Conservation (phyloP, 139 green algal species). For the Pseudopediastrum boryanum region DNA sequence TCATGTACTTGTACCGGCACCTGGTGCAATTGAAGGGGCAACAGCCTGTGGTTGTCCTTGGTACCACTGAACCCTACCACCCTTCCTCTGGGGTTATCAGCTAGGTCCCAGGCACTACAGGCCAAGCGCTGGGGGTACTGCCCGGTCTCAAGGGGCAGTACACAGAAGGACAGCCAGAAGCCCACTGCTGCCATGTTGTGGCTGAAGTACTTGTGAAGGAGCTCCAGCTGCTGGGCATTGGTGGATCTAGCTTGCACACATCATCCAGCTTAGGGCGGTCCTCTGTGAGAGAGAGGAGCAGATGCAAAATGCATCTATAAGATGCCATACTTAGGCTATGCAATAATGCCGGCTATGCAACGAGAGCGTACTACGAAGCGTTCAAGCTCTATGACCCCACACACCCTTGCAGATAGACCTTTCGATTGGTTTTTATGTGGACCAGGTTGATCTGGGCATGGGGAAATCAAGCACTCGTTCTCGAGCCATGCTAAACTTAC, state of each 20-base stretch:
- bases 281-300: slow-evolving; percentile 18
- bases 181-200: slow-evolving; percentile 57
- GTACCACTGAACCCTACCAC: slow-evolving; percentile 61
- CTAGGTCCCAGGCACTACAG: slow-evolving; percentile 60
- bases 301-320: background rate
- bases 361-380: background rate
- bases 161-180: slow-evolving; percentile 59
- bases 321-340: background rate
- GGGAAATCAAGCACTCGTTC: too few species aligned
- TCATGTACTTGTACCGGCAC: slow-evolving; percentile 3
- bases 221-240: slow-evolving; percentile 48
- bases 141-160: slow-evolving; percentile 46
- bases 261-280: slow-evolving; percentile 31
- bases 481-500: too few species aligned
- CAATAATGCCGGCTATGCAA: background rate
- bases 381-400: background rate
- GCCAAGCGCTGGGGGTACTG: slow-evolving; percentile 53
- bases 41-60: slow-evolving; percentile 66
- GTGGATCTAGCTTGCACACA: slow-evolving; percentile 52
- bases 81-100: slow-evolving; percentile 26
- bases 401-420: background rate
- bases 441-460: too few species aligned
- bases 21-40: slow-evolving; percentile 57
- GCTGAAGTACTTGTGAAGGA: slow-evolving; percentile 35
- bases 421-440: background rate